These are phyloP conservation scores for Tympanopsis confertula DNA, from an alignment of 2,329 filamentous ascomycete genomes.

Conservation along the genomic window DNA sequence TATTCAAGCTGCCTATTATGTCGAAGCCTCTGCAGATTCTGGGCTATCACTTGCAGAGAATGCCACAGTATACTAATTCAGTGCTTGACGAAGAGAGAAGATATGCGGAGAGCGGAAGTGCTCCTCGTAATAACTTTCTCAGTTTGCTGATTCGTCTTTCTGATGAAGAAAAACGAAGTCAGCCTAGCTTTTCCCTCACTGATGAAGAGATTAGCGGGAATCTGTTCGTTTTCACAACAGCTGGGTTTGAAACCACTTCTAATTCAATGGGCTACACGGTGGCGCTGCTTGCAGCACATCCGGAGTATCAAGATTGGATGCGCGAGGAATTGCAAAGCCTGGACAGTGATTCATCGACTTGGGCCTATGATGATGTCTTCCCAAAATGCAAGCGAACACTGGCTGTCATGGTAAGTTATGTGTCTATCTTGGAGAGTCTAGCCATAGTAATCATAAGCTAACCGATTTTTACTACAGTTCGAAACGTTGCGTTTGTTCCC, in stretches of 20 bases:
- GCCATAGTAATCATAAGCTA: slow-evolving; percentile 1
- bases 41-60: too few species aligned
- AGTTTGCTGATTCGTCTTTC: too few species aligned
- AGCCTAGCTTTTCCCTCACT: slow-evolving; percentile 13
- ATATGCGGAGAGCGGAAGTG: too few species aligned
- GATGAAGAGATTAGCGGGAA: slow-evolving; percentile 21
- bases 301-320: slow-evolving; percentile 38
- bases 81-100: too few species aligned
- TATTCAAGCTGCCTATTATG: too few species aligned
- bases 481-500: slow-evolving; percentile 30
- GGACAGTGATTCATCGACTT: slow-evolving; percentile 7
- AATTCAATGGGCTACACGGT: slow-evolving; percentile 35
- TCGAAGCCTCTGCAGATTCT: too few species aligned
- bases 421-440: not conserved
- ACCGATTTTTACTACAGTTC: slow-evolving; percentile 7
- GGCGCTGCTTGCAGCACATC: slow-evolving; percentile 29
- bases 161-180: slow-evolving; percentile 9
- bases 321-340: slow-evolving; percentile 31
- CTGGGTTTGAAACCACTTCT: slow-evolving; percentile 35
- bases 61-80: too few species aligned
- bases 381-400: slow-evolving; percentile 28
- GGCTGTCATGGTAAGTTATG: slow-evolving; percentile 30
- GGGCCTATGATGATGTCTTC: slow-evolving; percentile 17
- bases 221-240: slow-evolving; percentile 30
- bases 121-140: too few species aligned